A percentile compares a stretch with the other conserved stretches of the same genome.
Evolutionary conservation across 192 early-diverging fungal genomes (phyloP).

Genomic region (Mortierella hygrophila): DNA sequence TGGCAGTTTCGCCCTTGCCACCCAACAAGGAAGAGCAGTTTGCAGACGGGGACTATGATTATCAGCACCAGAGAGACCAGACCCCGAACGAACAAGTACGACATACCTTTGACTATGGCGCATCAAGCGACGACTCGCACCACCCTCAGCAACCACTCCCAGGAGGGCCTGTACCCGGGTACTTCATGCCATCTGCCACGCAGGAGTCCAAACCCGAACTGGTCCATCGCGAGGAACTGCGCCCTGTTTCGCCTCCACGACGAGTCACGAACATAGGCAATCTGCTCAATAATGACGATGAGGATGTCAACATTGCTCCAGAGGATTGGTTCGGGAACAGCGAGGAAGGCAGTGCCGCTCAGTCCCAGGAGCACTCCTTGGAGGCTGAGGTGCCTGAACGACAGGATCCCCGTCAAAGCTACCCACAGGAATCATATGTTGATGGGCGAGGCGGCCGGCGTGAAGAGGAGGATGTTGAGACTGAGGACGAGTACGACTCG

Average conservation of each 20-base stretch:
- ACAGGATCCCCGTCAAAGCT: not conserved
- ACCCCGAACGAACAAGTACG: not conserved
- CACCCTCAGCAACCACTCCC: not conserved
- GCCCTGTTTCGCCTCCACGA: conserved; percentile 29
- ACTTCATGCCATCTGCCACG: conserved; percentile 22
- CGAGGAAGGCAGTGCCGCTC: conserved; percentile 16
- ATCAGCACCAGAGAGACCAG: not conserved
- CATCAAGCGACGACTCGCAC: not conserved
- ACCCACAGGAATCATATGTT: conserved; percentile 2
- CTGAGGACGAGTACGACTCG: conserved; percentile 38
- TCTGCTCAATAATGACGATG: conserved; percentile 48
- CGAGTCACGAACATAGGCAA: conserved; percentile 54
- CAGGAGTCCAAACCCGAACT: not conserved
- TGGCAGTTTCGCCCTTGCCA: not conserved
- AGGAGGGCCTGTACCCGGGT: conserved; percentile 22
- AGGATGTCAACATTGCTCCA: conserved; percentile 45
- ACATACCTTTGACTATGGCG: not conserved
- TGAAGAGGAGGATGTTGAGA: conserved; percentile 36
- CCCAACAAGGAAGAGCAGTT: conserved; percentile 9
- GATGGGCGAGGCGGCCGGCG: not conserved
- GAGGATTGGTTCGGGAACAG: conserved; percentile 52
- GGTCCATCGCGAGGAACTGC: not conserved
- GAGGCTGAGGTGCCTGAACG: not conserved
- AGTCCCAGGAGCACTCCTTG: conserved; percentile 17
- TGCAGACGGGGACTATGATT: not conserved